Conservation (phyloP, 768 basidiomycete genomes). For the Tulasnella sp. region DNA sequence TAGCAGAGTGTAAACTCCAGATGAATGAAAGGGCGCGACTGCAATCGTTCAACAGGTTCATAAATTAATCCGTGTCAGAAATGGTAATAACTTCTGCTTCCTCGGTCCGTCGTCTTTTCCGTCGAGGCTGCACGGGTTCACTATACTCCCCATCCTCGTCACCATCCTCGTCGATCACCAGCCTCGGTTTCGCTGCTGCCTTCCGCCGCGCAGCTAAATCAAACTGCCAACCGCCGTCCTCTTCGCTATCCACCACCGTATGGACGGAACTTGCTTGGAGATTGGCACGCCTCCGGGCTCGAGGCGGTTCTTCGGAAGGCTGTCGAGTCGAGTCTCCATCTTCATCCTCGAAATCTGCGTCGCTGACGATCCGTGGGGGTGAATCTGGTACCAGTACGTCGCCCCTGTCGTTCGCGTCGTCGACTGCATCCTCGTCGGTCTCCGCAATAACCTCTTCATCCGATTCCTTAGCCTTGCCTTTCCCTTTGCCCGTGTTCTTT, state of each 20-base stretch:
- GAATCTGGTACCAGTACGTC: constrained; percentile 14
- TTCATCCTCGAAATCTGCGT: constrained; percentile 19
- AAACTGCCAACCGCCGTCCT: background rate
- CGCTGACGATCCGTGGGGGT: background rate
- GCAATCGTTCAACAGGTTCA: background rate
- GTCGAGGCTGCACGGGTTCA: background rate
- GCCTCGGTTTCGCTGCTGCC: background rate
- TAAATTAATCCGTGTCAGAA: background rate
- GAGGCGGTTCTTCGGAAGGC: background rate
- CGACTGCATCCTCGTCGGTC: constrained; percentile 15
- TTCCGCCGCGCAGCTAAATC: background rate
- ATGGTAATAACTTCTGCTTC: background rate
- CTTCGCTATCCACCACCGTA: background rate
- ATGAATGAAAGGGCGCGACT: background rate
- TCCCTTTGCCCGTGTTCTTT: constrained; percentile 23
- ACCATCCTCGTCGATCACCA: background rate
- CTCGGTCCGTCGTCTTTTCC: background rate
- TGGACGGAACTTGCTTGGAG: background rate
- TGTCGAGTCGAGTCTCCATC: constrained; percentile 23
- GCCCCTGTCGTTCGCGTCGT: constrained; percentile 14
- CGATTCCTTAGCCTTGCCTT: constrained; percentile 20
- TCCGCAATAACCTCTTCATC: background rate
- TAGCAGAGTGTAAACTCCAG: background rate
- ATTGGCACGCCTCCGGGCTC: background rate
- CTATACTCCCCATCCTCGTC: background rate